These are phyloP conservation scores for Zizania latifolia DNA, from an alignment of 176 grass and related monocot species.

Conservation along the genomic window DNA sequence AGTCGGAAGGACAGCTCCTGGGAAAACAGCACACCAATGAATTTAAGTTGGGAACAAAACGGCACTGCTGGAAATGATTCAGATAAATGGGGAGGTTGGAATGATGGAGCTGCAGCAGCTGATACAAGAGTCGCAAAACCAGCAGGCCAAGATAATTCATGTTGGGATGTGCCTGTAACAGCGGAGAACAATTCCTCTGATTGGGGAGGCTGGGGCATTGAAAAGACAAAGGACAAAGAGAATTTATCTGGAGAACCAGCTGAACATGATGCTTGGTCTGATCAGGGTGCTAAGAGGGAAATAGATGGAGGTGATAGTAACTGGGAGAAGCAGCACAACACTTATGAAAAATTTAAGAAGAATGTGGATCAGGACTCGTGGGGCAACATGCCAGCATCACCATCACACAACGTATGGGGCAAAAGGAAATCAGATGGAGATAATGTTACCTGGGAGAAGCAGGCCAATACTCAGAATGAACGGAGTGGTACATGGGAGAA, in stretches of 20 bases:
- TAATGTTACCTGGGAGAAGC: constrained; percentile 11
- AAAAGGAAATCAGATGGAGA: constrained; percentile 19
- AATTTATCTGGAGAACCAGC: constrained; percentile 18
- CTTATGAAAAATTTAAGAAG: background rate
- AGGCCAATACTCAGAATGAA: constrained; percentile 1
- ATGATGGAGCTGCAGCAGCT: constrained; percentile 27
- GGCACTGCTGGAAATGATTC: constrained; percentile 44
- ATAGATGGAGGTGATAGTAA: constrained; percentile 9
- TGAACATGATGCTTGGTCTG: constrained; percentile 31
- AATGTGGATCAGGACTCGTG: constrained; percentile 4
- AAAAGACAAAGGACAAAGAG: constrained; percentile 22
- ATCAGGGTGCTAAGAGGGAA: constrained; percentile 11
- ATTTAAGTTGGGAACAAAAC: constrained; percentile 44
- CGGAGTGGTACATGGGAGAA: background rate
- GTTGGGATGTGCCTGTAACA: constrained; percentile 21
- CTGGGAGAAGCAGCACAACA: constrained; percentile 5
- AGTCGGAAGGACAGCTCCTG: constrained; percentile 28
- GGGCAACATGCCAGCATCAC: constrained; percentile 10
- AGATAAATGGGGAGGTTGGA: constrained; percentile 62
- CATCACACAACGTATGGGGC: background rate
- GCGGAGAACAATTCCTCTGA: constrained; percentile 24
- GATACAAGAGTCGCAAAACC: constrained; percentile 33
- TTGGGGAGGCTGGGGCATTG: constrained; percentile 49
- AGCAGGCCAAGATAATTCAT: constrained; percentile 39
- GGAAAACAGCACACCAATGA: constrained; percentile 30